phyloP scores from a whole-genome alignment of 1,284 basidiomycete species.

The Malassezia sympodialis region DNA sequence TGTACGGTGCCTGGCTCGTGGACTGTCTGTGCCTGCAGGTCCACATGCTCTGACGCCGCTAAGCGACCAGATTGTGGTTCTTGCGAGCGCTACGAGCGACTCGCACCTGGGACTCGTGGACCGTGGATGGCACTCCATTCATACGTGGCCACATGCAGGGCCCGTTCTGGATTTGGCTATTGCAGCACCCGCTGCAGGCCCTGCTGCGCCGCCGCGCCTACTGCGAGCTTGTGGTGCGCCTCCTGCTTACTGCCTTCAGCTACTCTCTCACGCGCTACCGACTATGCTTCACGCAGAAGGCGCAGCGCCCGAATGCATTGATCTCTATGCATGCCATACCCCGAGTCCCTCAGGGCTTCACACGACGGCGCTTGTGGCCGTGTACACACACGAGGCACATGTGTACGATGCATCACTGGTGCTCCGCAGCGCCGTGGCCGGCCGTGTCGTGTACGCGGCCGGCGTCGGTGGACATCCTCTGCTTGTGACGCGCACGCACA shows the following conservation, averaged over 20 bases:
- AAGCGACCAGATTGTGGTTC: constrained; percentile 30
- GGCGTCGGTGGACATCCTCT: neutral
- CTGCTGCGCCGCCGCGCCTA: constrained; percentile 51
- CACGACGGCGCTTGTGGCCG: neutral
- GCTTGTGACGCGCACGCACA: neutral
- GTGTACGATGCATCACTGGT: neutral
- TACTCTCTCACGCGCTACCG: constrained; percentile 76
- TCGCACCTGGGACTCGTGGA: constrained; percentile 19
- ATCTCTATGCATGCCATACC: neutral
- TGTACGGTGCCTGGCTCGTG: neutral
- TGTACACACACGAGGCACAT: neutral
- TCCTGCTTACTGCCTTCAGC: constrained; percentile 67
- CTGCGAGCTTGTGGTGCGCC: constrained; percentile 79
- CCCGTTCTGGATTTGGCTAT: constrained; percentile 78
- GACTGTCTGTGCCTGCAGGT: constrained; percentile 20
- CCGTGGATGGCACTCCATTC: constrained; percentile 8
- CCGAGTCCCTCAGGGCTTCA: too few relatives aligned
- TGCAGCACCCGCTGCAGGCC: constrained; percentile 52
- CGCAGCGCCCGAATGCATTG: neutral
- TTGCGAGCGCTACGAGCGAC: constrained; percentile 34
- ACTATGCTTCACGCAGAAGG: constrained; percentile 56
- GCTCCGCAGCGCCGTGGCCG: neutral
- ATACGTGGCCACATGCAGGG: constrained; percentile 54
- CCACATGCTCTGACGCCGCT: constrained; percentile 28
- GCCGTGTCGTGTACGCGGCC: neutral